Base-by-base conservation (phyloP, 805 yeast species). In the Candida fluviatilis region DNA sequence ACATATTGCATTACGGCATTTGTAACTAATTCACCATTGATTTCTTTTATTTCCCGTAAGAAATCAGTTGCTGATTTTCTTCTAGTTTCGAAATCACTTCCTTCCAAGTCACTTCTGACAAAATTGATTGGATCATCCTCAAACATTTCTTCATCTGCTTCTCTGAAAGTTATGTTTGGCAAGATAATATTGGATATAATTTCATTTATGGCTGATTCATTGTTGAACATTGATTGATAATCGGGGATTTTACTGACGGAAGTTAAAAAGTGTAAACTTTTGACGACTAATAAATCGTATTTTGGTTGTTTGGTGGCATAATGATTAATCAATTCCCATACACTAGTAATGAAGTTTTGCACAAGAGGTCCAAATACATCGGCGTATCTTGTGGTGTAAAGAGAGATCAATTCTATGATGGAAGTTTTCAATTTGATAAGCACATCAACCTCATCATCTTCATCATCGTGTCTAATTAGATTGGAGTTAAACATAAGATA, bases 121-220 rank as follows among this genome's bases (percentile, higher is more conserved):
- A 74, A 93, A 52, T 87, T 95, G 38, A 93, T 83, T 26, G 99
- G 99, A 56, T 93, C 99, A 62, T 93, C 99, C 61, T 93, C 99
- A 59, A 93, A 91, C 44, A 82, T 61, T 60, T 95, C 99, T 52
- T 87, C 88, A 56, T 93, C 99, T 2, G 84, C 72, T 40, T 84
- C 91, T 53, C 98, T 79, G 42, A 93, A 73, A 8, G 81, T 75
- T 50, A 90, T 80, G 58, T 93, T 93, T 27, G 99, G 99, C 45
- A 93, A 70, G 36, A 93, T 80, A 46, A 93, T 84, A 49, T 84
- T 82, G 51, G 84, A 86, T 3, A 90, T 77, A 35, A 93, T 76
- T 55, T 84, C 89, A 47, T 79, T 78, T 51, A 93, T 64, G 18
- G 69, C 57, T 1, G 82, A 77, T 28, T 73, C 74, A 43, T 63